Evolutionary conservation across 495 filamentous ascomycete species (phyloP).

Genomic region (Penicillium robsamsonii): DNA sequence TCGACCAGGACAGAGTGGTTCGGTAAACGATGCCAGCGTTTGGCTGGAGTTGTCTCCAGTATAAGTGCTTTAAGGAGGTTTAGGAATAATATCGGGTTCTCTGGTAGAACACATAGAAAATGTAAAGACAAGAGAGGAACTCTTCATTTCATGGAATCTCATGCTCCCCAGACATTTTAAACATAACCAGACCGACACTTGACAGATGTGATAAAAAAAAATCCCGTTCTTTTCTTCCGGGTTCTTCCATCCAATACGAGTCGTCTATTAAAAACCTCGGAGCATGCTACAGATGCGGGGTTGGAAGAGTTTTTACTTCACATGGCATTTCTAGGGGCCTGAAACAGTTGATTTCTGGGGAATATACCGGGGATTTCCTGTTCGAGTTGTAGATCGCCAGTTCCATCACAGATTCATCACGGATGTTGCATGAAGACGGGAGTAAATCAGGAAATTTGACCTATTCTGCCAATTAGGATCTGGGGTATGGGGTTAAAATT

Average conservation of each 20-base stretch:
- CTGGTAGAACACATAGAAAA: background rate
- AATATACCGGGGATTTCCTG: background rate
- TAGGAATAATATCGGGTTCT: background rate
- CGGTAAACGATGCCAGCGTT: background rate
- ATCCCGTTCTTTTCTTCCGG: constrained; percentile 13
- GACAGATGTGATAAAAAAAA: background rate
- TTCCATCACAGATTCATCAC: background rate
- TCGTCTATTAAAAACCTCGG: constrained; percentile 16
- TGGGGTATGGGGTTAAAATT: background rate
- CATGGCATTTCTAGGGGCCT: background rate
- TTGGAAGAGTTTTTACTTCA: constrained; percentile 7
- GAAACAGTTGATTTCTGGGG: background rate
- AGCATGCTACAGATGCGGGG: constrained; percentile 22
- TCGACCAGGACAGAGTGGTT: background rate
- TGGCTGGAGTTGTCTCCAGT: background rate
- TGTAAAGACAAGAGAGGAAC: background rate
- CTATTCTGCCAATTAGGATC: constrained; percentile 7
- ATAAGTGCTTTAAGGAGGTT: background rate
- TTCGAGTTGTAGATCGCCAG: constrained; percentile 4
- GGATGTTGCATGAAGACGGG: constrained; percentile 3
- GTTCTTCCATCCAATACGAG: constrained; percentile 26
- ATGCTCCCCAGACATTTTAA: constrained; percentile 19
- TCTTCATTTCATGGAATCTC: background rate
- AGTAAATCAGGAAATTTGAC: background rate
- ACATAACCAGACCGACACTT: constrained; percentile 22